A percentile compares a stretch with the other conserved stretches of the same genome.
These are phyloP conservation scores for Boletales sp. DNA, from an alignment of 768 basidiomycete species.

Conservation along the genomic window DNA sequence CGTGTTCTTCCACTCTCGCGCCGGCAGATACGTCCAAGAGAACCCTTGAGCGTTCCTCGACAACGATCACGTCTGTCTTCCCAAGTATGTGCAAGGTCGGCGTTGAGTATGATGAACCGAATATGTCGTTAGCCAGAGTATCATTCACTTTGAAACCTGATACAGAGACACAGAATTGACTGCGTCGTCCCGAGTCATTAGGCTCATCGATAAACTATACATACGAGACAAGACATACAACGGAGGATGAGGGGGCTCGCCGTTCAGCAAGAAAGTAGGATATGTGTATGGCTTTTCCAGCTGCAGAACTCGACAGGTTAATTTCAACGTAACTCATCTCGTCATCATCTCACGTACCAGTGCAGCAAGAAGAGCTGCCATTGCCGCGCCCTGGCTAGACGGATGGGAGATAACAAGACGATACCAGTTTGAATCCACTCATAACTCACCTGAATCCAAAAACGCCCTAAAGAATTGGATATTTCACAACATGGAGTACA, in stretches of 20 bases:
- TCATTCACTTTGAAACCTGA: conserved; percentile 61
- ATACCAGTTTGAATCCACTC: not conserved
- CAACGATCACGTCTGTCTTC: conserved; percentile 70
- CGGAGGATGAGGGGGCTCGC: conserved; percentile 67
- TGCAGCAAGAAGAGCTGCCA: conserved; percentile 68
- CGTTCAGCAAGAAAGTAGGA: conserved; percentile 60
- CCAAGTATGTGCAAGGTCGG: conserved; percentile 79
- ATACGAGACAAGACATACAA: conserved; percentile 44
- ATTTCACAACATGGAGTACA: not conserved
- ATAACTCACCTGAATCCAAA: conserved; percentile 68
- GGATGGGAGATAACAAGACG: conserved; percentile 2
- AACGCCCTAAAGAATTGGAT: conserved; percentile 50
- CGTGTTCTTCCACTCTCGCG: conserved; percentile 69
- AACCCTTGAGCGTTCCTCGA: conserved; percentile 59
- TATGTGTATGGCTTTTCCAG: conserved; percentile 51
- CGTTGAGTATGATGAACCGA: conserved; percentile 53
- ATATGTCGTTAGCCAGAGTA: conserved; percentile 48
- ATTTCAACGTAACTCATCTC: not conserved
- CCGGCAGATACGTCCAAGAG: conserved; percentile 54
- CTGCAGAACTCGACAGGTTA: conserved; percentile 27
- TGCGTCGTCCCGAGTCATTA: conserved; percentile 22
- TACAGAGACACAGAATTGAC: conserved; percentile 71
- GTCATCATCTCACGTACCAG: conserved; percentile 45
- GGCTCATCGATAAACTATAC: not conserved
- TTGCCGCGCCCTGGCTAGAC: conserved; percentile 69